phyloP scores from a whole-genome alignment of 768 basidiomycete genomes.

The Pleurotus tuber-regium region DNA sequence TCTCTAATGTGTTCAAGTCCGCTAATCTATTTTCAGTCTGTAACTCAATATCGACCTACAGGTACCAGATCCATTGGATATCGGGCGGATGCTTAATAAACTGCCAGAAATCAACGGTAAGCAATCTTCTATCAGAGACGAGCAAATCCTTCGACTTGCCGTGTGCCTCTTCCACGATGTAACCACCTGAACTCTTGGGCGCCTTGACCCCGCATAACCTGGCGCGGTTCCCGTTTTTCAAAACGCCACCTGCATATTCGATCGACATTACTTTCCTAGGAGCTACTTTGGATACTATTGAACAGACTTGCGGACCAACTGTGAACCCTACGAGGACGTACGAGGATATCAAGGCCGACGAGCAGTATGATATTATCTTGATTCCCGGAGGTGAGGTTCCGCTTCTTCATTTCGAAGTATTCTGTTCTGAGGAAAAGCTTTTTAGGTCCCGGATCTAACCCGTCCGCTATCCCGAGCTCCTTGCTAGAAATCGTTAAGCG shows the following conservation, averaged over 20 bases:
- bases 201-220: slow-evolving; percentile 11
- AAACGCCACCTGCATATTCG: neutral
- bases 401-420: neutral
- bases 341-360: neutral
- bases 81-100: too few relatives aligned
- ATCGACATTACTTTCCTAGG: slow-evolving; percentile 16
- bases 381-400: slow-evolving; percentile 4
- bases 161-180: slow-evolving; percentile 23
- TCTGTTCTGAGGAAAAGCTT: too few relatives aligned
- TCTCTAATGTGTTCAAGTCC: too few relatives aligned
- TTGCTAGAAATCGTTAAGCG: slow-evolving; percentile 23
- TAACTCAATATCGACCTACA: too few relatives aligned
- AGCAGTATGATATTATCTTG: neutral
- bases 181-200: slow-evolving; percentile 21
- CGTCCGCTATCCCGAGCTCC: slow-evolving; percentile 10
- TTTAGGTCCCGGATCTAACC: neutral
- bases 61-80: too few relatives aligned
- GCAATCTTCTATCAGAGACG: too few relatives aligned
- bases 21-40: too few relatives aligned
- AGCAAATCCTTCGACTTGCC: slow-evolving; percentile 15
- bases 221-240: neutral
- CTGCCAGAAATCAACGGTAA: too few relatives aligned
- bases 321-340: neutral
- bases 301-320: slow-evolving; percentile 14
- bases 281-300: slow-evolving; percentile 18